Evolutionary conservation across 495 filamentous ascomycete genomes (phyloP), one percentile per base, ranked within the genome.

Genomic region (Aspergillus campestris): DNA sequence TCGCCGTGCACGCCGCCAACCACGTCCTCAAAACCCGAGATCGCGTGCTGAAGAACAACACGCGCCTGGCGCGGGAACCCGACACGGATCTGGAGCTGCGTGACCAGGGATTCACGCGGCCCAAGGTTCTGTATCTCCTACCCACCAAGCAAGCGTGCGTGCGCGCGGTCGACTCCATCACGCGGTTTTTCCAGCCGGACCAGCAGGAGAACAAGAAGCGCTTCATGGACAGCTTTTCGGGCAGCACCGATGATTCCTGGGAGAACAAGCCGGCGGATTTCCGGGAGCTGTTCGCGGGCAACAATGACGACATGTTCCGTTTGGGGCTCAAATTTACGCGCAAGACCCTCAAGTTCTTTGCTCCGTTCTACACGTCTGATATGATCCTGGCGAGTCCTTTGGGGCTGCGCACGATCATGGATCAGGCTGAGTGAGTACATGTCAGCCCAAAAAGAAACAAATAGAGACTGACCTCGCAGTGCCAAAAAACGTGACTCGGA

Each of bases 191-290:
- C 65, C 74, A 84, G 51, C 84, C 87, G 0, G 89, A 95, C 45
- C 89, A 95, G 54, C 87, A 95, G 50, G 92, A 96, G 61, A 95
- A 98, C 71, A 82, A 81, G 50, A 95, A 94, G 63, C 83, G 92
- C 5, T 95, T 98, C 55, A 69, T 86, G 12, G 89, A 95, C 14
- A 73, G 74, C 13, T 98, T 87, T 65, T 71, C 80, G 6, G 66
- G 81, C 14, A 72, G 77, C 13, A 74, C 81, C 15, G 78, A 82
- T 42, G 74, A 80, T n/a, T 59, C 70, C 28, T 81, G 80, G 38
- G 71, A 77, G 32, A 77, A 85, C 61, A 89, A 89, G 61, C 84
- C 90, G 1, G 82, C 80, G 4, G 92, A 95, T 61, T 96, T 95
- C 66, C 75, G 75, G 9, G 92, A 94, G 40, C 74, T 98, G 3